Evolutionary conservation across 23 red algal genomes (phyloP).

Genomic region (Gracilaria vermiculophylla): DNA sequence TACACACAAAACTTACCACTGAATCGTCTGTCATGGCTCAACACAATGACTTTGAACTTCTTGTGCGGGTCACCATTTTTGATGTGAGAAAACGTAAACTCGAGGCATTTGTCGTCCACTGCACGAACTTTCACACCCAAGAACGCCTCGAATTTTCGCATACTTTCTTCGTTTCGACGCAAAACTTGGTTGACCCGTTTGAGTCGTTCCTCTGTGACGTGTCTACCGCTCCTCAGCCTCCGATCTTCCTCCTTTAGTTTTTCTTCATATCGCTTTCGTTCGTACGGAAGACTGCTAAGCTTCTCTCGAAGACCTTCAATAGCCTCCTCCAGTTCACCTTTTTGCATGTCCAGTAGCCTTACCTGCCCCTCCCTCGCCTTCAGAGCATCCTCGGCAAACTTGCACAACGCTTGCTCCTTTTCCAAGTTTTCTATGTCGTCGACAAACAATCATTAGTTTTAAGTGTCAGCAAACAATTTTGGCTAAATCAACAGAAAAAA

Average conservation of each 20-base stretch:
- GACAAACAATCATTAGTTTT: no score
- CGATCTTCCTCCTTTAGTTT: neutral
- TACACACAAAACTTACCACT: neutral
- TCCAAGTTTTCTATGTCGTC: neutral
- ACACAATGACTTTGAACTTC: neutral
- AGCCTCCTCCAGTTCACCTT: neutral
- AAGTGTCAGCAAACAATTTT: no score
- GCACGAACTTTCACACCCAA: neutral
- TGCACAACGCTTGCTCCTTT: conserved; percentile 19
- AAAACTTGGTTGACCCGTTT: neutral
- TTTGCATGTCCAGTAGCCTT: neutral
- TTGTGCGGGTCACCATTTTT: neutral
- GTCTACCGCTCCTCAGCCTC: neutral
- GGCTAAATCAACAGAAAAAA: no score
- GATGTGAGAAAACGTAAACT: neutral
- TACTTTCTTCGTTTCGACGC: neutral
- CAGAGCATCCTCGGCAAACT: neutral
- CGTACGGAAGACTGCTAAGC: neutral
- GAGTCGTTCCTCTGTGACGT: neutral
- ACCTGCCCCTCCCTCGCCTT: neutral
- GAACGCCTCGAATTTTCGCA: neutral
- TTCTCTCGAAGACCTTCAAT: neutral
- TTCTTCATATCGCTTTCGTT: neutral
- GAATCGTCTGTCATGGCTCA: neutral
- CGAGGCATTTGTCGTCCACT: neutral